Evolutionary conservation across 306 rosid genomes (phyloP), one percentile per base, ranked within the genome.

Genomic region (Herpetospermum pedunculosum): DNA sequence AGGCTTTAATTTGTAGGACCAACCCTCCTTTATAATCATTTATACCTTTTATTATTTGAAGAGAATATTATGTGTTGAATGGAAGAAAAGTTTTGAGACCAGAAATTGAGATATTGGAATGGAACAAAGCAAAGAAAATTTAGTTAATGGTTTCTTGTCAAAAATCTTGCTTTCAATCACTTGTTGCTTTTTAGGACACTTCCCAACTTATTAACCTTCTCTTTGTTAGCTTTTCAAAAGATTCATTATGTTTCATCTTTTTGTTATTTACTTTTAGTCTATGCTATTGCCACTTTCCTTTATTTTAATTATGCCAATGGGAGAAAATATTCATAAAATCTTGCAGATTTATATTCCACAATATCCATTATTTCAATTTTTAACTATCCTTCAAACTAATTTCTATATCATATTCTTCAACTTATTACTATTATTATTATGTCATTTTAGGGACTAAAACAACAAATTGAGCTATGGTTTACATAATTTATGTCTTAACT

Each of bases 71-170:
- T 82, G 84, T 81, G 86, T 88, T 90, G 83, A 89, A 81, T 85
- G 83, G 84, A 83, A 69, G 82, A 89, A 84, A 87, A 88, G 23
- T 68, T 87, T 16, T 86, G n/a, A 79, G 78, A 85, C 85, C 80
- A 81, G 81, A 83, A 85, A 81, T 81, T 85, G 79, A 68, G 74
- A 28, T 70, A 70, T 70, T 85, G 78, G 76, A 81, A 86, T 86
- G 84, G 80, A 83, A 84, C 81, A 88, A 90, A 85, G 83, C 92
- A 89, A 90, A 89, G 89, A 81, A 70, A 71, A 71, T 30, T 69
- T 80, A 84, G 92, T 83, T 83, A 92, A 92, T 88, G 92, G 95
- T 80, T 84, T 89, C 95, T 84, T 90, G 86, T 89, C 87, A 88
- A 88, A 90, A 88, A 88, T 92, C 92, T 87, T 79, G 83, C 91